These are phyloP conservation scores for Diutina scorzettiae DNA, from an alignment of 1,139 yeast genomes.

Conservation along the genomic window DNA sequence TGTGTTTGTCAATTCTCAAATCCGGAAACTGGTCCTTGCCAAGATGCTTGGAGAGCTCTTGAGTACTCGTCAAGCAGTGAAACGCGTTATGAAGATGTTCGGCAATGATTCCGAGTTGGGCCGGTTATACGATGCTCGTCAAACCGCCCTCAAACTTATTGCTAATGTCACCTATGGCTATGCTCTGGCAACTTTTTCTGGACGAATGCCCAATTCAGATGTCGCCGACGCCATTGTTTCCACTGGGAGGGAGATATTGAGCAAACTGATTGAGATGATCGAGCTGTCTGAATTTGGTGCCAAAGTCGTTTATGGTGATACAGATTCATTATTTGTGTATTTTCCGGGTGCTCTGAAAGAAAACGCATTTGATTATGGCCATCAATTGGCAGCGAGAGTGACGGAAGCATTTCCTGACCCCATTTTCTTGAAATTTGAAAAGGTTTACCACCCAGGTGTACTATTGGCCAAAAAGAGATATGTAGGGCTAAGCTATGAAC, in stretches of 20 bases:
- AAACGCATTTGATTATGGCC: slow-evolving; percentile 72
- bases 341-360: slow-evolving; percentile 69
- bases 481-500: slow-evolving; percentile 71
- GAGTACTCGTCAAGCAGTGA: slow-evolving; percentile 68
- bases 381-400: slow-evolving; percentile 50
- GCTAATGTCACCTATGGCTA: slow-evolving; percentile 97
- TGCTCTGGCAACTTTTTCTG: slow-evolving; percentile 88
- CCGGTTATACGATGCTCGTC: slow-evolving; percentile 62
- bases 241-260: slow-evolving; percentile 76
- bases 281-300: slow-evolving; percentile 70
- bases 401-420: slow-evolving; percentile 74
- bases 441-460: slow-evolving; percentile 81
- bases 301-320: slow-evolving; percentile 91
- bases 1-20: slow-evolving; percentile 53
- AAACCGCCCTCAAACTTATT: slow-evolving; percentile 74
- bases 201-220: slow-evolving; percentile 94
- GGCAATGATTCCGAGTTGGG: slow-evolving; percentile 32
- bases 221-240: slow-evolving; percentile 91
- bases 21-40: slow-evolving; percentile 65
- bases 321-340: slow-evolving; percentile 85
- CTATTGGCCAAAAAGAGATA: slow-evolving; percentile 79
- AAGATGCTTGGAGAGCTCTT: slow-evolving; percentile 78
- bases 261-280: slow-evolving; percentile 56
- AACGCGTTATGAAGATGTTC: slow-evolving; percentile 51
- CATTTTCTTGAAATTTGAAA: slow-evolving; percentile 74